These are phyloP conservation scores for Tuber calosporum DNA, from an alignment of 495 filamentous ascomycete genomes.

Conservation along the genomic window DNA sequence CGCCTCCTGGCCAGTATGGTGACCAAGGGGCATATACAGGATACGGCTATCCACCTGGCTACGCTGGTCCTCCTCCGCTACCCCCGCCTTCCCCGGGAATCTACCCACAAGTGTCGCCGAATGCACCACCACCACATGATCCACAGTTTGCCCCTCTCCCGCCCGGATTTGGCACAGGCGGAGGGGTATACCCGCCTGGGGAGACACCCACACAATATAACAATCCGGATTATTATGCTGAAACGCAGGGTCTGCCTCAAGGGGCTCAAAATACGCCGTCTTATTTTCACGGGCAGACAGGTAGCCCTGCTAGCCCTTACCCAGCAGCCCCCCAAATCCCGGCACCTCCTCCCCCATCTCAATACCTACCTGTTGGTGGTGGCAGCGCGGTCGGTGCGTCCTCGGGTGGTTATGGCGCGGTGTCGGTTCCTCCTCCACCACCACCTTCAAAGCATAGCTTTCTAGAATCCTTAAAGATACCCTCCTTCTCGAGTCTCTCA, in stretches of 20 bases:
- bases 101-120: slow-evolving; percentile 15
- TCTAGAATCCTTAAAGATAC: slow-evolving; percentile 17
- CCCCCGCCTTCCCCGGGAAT: slow-evolving; percentile 18
- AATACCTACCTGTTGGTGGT: slow-evolving; percentile 21
- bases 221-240: slow-evolving; percentile 38
- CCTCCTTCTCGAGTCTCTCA: slow-evolving; percentile 24
- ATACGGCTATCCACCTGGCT: slow-evolving; percentile 26
- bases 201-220: slow-evolving; percentile 33
- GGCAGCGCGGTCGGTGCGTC: slow-evolving; percentile 11
- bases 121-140: slow-evolving; percentile 28
- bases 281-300: background rate
- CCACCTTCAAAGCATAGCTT: slow-evolving; percentile 10
- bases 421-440: slow-evolving; percentile 12
- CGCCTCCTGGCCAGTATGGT: slow-evolving; percentile 18
- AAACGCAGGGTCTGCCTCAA: slow-evolving; percentile 7
- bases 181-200: slow-evolving; percentile 33
- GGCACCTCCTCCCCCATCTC: slow-evolving; percentile 17
- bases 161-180: slow-evolving; percentile 34
- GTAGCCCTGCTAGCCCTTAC: slow-evolving; percentile 17
- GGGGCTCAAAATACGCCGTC: background rate
- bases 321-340: slow-evolving; percentile 20
- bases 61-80: slow-evolving; percentile 10
- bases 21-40: slow-evolving; percentile 13
- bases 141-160: slow-evolving; percentile 26
- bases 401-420: background rate